Evolutionary conservation across 2,329 filamentous ascomycete species (phyloP).

Genomic region (Corinectria fuckeliana): DNA sequence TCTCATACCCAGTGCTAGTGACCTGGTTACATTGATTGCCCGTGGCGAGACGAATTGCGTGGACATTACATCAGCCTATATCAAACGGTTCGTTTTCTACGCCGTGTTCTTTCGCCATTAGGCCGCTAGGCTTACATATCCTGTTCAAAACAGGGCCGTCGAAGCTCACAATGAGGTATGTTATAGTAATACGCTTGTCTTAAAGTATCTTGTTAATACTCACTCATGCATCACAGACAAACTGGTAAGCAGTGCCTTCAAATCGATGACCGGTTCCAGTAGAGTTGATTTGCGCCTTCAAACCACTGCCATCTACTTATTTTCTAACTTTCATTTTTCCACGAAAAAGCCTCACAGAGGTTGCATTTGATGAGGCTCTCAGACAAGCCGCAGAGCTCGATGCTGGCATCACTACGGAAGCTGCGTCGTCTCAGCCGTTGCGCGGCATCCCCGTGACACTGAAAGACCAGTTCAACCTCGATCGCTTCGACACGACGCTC

Average conservation of each 20-base stretch:
- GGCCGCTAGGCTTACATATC: background rate
- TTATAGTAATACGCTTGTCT: background rate
- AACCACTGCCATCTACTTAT: background rate
- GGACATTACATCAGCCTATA: conserved; percentile 12
- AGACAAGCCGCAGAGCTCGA: conserved; percentile 26
- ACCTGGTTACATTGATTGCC: background rate
- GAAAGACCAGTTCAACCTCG: conserved; percentile 69
- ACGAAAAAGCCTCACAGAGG: conserved; percentile 17
- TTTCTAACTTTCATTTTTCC: background rate
- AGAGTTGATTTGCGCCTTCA: too few species aligned
- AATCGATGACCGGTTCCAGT: too few species aligned
- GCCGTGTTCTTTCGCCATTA: too few species aligned
- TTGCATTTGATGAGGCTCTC: conserved; percentile 29
- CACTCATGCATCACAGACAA: conserved; percentile 10
- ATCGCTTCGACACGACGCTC: conserved; percentile 62
- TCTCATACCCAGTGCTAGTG: background rate
- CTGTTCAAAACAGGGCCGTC: background rate
- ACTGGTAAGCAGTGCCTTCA: conserved; percentile 9
- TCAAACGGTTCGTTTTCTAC: background rate
- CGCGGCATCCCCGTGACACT: conserved; percentile 35
- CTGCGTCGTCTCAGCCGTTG: conserved; percentile 18
- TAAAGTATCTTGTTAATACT: too few species aligned
- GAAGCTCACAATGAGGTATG: conserved; percentile 17
- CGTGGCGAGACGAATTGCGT: background rate
- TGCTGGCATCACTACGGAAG: background rate